Base-by-base conservation (phyloP, 768 basidiomycete genomes). In the Piloderma croceum region DNA sequence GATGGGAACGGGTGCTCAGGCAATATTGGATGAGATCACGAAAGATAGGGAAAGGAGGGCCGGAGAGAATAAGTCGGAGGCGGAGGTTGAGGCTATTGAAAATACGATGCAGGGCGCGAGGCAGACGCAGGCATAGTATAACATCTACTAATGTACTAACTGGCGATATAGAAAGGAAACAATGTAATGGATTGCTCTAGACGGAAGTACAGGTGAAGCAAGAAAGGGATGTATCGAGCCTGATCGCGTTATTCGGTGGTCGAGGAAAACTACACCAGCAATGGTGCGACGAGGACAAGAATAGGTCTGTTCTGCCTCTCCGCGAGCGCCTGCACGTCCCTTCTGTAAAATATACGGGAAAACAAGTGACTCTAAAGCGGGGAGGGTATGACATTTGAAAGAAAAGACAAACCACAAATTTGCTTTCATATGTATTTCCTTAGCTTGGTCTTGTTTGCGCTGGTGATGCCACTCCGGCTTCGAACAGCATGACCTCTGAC, bases 1-100 rank as follows among this genome's bases (percentile, higher is more conserved):
- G 41, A 71, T 85, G 32, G 73, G 74, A 7, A 67, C 61, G 1
- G 94, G 94, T 1, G 94, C 87, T 15, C 75, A 70, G 51, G 72
- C 70, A 44, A 87, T 99, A 48, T 57, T 99, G 58, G 81, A 88
- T 27, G 87, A 88, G 41, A 87, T 99, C 50, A 83, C 76, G n/a
- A 57, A 55, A 39, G 82, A 89, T 53, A 70, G 84, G 46, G 71
- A 67, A 35, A 63, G 61, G 24, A 62, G 77, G 38, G 68, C 71
- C 15, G 61, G 44, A 5, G 69, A 69, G 42, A 71, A 69, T 13
- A 51, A 65, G 34, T 54, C 59, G 19, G 56, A 50, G 35, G 63
- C 65, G 13, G 54, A 59, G 29, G 51, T 34, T 21, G 21, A 35
- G 13, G 41, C 49, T 12, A 36, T 38, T 15, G 41, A 48, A 38